Conservation (phyloP, 2,329 filamentous ascomycete genomes). For the Botryosphaeria dothidea region DNA sequence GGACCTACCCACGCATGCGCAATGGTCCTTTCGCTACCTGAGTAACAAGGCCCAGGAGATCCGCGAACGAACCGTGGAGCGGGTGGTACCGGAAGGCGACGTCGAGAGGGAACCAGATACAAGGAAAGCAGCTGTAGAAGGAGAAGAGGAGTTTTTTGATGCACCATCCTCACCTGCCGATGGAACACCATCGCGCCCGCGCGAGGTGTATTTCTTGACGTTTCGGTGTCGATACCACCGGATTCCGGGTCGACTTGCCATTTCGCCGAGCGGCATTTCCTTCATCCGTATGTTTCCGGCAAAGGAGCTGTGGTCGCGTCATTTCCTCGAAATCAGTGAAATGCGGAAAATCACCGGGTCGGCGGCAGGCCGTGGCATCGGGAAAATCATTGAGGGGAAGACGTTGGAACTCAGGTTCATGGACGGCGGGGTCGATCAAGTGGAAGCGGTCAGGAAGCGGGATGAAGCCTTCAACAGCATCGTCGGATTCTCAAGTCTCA, state of each 20-base stretch:
- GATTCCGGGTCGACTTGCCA: conserved; percentile 26
- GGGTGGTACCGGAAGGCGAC: not conserved
- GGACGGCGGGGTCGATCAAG: conserved; percentile 18
- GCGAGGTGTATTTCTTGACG: conserved; percentile 24
- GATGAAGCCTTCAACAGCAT: conserved; percentile 40
- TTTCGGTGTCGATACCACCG: conserved; percentile 27
- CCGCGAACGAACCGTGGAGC: conserved; percentile 26
- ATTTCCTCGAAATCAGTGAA: conserved; percentile 29
- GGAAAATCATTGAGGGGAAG: not conserved
- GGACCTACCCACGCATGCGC: conserved; percentile 41
- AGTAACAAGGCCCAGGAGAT: conserved; percentile 29
- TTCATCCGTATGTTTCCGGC: conserved; percentile 21
- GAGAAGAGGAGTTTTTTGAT: not conserved
- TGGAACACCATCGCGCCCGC: not conserved
- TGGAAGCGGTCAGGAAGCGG: conserved; percentile 32
- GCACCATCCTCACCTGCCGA: conserved; percentile 15
- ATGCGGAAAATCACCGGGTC: conserved; percentile 27
- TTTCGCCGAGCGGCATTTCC: conserved; percentile 28
- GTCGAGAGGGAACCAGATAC: not conserved
- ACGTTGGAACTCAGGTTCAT: conserved; percentile 20
- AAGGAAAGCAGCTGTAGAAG: not conserved
- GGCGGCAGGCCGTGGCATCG: not conserved
- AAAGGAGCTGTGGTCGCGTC: conserved; percentile 26
- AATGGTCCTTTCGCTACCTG: conserved; percentile 35
- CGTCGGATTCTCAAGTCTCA: conserved; percentile 36